These are phyloP conservation scores for Colletotrichum agaves DNA, from an alignment of 2,329 filamentous ascomycete species.

Conservation along the genomic window DNA sequence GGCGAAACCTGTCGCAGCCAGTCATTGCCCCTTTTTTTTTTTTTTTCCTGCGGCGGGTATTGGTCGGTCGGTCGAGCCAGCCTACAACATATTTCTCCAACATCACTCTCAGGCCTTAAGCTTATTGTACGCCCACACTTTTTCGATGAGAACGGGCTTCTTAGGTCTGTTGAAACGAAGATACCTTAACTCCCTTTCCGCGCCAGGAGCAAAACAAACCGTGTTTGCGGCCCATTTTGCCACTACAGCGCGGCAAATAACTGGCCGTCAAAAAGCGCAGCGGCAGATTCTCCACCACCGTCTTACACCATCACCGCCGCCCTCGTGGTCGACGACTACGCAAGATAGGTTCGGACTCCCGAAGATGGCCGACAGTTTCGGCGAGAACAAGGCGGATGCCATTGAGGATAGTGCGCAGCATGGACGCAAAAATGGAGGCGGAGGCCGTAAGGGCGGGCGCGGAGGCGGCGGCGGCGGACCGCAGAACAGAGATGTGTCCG, in stretches of 20 bases:
- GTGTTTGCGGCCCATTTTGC: not conserved
- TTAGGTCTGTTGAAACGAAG: not conserved
- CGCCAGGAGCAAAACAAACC: no score
- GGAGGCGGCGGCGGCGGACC: constrained; percentile 42
- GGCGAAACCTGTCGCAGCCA: not conserved
- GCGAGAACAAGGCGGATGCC: constrained; percentile 6
- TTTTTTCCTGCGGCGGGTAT: constrained; percentile 4
- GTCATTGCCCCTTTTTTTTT: constrained; percentile 4
- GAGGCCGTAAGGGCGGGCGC: constrained; percentile 44
- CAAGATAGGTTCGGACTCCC: not conserved
- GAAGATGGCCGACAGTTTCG: constrained; percentile 23
- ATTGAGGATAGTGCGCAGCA: constrained; percentile 38
- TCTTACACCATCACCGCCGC: constrained; percentile 83
- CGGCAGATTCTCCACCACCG: constrained; percentile 69
- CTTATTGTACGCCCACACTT: not conserved
- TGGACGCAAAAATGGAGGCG: constrained; percentile 38
- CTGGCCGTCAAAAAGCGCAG: not conserved
- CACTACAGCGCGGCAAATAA: not conserved
- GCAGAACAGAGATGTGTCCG: constrained; percentile 55
- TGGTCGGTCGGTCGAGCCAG: not conserved
- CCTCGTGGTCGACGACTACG: no score
- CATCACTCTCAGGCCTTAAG: not conserved
- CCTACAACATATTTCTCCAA: constrained; percentile 47
- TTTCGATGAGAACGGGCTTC: not conserved
- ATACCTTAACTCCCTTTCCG: no score